Evolutionary conservation across 495 filamentous ascomycete species (phyloP).

Genomic region (Platismatia glauca): DNA sequence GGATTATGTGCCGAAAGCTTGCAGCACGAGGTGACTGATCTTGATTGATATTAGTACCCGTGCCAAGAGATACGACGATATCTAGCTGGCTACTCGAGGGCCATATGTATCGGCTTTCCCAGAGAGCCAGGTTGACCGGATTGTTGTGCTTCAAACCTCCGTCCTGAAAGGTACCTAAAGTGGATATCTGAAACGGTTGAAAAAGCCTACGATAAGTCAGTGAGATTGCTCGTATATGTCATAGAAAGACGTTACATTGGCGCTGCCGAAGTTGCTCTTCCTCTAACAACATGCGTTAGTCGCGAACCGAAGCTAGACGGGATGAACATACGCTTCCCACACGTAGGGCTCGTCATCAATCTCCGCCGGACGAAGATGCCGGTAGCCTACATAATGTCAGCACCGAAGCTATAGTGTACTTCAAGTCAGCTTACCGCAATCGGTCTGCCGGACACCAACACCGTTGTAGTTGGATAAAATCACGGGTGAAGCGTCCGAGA

Average conservation of each 20-base stretch:
- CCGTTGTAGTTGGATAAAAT: constrained; percentile 14
- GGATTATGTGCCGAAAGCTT: not conserved
- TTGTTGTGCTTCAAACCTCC: constrained; percentile 1
- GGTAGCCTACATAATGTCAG: not conserved
- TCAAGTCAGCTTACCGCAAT: not conserved
- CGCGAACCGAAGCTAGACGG: not conserved
- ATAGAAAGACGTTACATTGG: not conserved
- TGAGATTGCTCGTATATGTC: not conserved
- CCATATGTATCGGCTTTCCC: not conserved
- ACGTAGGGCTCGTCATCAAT: not conserved
- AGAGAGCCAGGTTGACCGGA: not conserved
- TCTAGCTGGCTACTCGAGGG: not conserved
- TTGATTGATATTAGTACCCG: not conserved
- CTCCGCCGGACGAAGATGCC: not conserved
- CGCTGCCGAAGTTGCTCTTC: not conserved
- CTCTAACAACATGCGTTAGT: not conserved
- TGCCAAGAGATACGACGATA: not conserved
- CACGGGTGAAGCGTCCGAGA: not conserved
- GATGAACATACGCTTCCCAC: constrained; percentile 1
- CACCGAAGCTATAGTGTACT: not conserved
- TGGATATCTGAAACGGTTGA: not conserved
- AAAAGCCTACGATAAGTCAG: not conserved
- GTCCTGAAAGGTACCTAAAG: not conserved
- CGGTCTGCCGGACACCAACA: not conserved
- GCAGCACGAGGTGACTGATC: not conserved